Conservation (phyloP, 1,139 yeast species). For the Meyerozyma guilliermondii region DNA sequence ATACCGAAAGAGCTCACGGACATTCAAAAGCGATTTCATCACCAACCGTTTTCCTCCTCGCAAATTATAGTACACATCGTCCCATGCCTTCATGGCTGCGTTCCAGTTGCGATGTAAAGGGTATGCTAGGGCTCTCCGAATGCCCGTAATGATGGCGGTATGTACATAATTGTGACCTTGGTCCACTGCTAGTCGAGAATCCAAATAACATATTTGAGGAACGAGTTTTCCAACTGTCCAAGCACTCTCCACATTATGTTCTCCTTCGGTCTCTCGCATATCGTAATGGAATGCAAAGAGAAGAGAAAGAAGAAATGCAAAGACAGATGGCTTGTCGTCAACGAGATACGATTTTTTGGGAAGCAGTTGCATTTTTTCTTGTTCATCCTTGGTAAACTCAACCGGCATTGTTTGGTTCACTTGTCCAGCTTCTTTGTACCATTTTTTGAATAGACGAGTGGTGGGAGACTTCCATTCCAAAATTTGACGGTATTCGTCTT, state of each 20-base stretch:
- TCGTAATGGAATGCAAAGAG: slow-evolving; percentile 76
- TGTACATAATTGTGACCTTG: slow-evolving; percentile 29
- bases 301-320: slow-evolving; percentile 58
- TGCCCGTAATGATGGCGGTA: slow-evolving; percentile 53
- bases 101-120: slow-evolving; percentile 76
- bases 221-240: slow-evolving; percentile 88
- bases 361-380: slow-evolving; percentile 59
- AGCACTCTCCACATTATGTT: slow-evolving; percentile 78
- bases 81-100: slow-evolving; percentile 61
- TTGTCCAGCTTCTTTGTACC: slow-evolving; percentile 36
- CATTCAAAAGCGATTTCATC: slow-evolving; percentile 51
- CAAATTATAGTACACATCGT: slow-evolving; percentile 63
- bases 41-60: slow-evolving; percentile 67
- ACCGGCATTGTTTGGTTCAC: slow-evolving; percentile 31
- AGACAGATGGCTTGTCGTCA: slow-evolving; percentile 40
- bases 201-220: slow-evolving; percentile 74
- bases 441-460: slow-evolving; percentile 37
- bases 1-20: slow-evolving; percentile 71
- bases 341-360: slow-evolving; percentile 62
- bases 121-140: slow-evolving; percentile 69
- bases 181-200: slow-evolving; percentile 45
- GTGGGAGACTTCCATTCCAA: slow-evolving; percentile 55
- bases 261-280: slow-evolving; percentile 68
- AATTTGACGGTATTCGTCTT: slow-evolving; percentile 48
- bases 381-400: slow-evolving; percentile 56